Base-by-base conservation (phyloP, 345 rosid species). In the Kernera saxatilis region DNA sequence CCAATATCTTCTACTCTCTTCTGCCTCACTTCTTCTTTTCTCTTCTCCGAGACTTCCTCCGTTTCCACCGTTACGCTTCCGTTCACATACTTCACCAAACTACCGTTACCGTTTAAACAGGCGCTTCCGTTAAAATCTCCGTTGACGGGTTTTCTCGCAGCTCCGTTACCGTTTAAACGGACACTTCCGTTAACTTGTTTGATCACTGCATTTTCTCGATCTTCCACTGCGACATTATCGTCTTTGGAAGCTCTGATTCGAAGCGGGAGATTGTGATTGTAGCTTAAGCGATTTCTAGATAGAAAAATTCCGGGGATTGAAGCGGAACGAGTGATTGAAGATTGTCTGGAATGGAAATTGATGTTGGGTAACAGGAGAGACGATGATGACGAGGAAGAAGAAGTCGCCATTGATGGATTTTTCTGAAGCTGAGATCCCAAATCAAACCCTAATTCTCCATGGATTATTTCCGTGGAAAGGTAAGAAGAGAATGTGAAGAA, bases 1-100 rank as follows among this genome's bases (percentile, higher is more conserved):
- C 99, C 99, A 25, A 94, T 89, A 70, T 91, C 95, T 76, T 94
- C 99, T 10, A 94, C 84, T 69, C 96, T 85, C 86, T 79, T 91
- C 83, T 85, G 82, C 89, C 97, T 85, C 46, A 71, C 83, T 64
- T 80, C 91, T 77, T 93, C 97, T 59, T 43, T 44, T 69, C 56
- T 71, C 79, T 29, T 53, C 64, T 69, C 36, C 45, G 51, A 51
- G 19, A 45, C 75, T 51, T 60, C 63, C 53, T 63, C 75, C 27
- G 52, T 76, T 32, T 69, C 77, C 36, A 66, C 74, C 72, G 55
- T 69, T 26, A 55, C 74, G 36, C 25, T 40, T 41, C 61, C 77
- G 46, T 85, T 86, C 49, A 68, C 87, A 69, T 87, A 86, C 85
- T 82, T 85, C 74, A 70, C 80, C 81, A 88, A 79, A 73, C 88